Evolutionary conservation across 2,329 filamentous ascomycete genomes (phyloP), one percentile per base, ranked within the genome.

Genomic region (Fusarium sp.): DNA sequence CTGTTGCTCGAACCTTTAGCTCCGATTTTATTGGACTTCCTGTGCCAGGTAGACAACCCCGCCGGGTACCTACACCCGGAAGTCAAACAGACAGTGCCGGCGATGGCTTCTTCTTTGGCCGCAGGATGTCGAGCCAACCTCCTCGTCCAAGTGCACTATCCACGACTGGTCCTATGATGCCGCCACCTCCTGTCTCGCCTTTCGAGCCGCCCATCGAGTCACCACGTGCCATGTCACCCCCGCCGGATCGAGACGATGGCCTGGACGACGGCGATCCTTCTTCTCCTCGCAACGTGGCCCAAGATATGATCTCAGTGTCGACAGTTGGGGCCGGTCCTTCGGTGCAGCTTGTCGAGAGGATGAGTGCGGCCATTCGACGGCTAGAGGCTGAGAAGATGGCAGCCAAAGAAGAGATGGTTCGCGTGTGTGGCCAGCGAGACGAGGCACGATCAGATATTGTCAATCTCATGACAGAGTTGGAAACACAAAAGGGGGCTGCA

Each of bases 361-460:
- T 99, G 92, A 96, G 91, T 71, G 92, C 93, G 3, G 92, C 93
- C 0, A 93, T 99, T 39, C 90, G 95, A 9, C 87, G 94, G 6
- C 81, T 99, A 0, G 95, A 99, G 73, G 92, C 88, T 44, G 95
- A 99, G 73, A 96, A 96, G 72, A 91, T 95, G 2, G 90, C 89
- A 1, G 88, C 89, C 13, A 92, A 90, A 70, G 95, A 99, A 72
- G 95, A 99, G 74, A 82, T 97, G 63, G 81, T 84, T 0, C 83
- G 94, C 8, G 84, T 99, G 15, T 87, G 88, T 6, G 82, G 84
- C n/a, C 95, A 99, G 75, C 85, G 95, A 42, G 95, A 99, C 71
- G 93, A 97, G 73, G 92, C 94, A 3, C 83, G 95, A n/a, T 84
- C 88, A 48, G 93, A 98, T 75, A 92, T 98, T n/a, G 91, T 97